Conservation (phyloP, 1,284 basidiomycete species). For the Ganoderma sinense region DNA sequence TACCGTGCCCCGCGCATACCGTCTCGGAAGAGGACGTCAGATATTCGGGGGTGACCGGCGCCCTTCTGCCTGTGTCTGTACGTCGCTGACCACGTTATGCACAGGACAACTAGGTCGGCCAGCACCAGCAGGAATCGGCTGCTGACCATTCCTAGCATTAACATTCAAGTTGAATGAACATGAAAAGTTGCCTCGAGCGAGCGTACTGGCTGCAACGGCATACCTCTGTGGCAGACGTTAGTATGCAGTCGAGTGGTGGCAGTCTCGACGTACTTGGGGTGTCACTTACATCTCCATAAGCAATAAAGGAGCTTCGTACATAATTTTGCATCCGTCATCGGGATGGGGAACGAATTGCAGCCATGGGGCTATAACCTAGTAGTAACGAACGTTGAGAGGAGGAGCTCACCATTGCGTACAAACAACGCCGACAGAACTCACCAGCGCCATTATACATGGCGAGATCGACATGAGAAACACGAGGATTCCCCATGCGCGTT, state of each 20-base stretch:
- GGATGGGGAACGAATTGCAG: neutral
- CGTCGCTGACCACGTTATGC: neutral
- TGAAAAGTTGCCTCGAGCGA: neutral
- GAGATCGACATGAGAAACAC: neutral
- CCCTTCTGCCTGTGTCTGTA: neutral
- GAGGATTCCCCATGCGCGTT: neutral
- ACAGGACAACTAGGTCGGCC: slow-evolving; percentile 1
- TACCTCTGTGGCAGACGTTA: neutral
- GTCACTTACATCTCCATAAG: neutral
- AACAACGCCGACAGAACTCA: neutral
- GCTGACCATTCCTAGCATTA: neutral
- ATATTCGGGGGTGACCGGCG: neutral
- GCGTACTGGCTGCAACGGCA: neutral
- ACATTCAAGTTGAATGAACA: neutral
- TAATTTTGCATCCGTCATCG: neutral
- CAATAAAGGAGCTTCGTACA: neutral
- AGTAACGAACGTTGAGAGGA: too few species aligned
- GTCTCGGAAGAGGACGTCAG: slow-evolving; percentile 5
- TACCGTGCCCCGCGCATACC: neutral
- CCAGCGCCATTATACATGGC: neutral
- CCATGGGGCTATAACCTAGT: neutral
- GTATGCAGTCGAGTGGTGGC: too few species aligned
- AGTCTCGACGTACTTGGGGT: too few species aligned
- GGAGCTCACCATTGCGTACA: too few species aligned
- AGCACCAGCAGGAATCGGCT: neutral